Percentiles rank a stretch among this genome's conserved stretches.
Evolutionary conservation across 768 basidiomycete species (phyloP).

Genomic region (Rhizopogon salebrosus): DNA sequence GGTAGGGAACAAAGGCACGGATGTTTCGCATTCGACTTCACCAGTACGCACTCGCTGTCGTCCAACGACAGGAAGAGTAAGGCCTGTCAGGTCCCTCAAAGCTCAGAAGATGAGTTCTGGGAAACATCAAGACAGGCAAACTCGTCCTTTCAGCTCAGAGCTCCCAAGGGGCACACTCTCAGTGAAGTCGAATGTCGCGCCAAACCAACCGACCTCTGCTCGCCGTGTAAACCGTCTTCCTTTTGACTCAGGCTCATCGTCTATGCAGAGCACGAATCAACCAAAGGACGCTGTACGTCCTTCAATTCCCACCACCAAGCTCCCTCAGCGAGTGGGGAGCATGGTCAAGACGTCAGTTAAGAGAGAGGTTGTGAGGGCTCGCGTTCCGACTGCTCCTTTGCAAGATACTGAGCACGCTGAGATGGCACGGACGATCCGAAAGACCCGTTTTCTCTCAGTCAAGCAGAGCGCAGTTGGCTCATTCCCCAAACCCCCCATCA

Average conservation of each 20-base stretch:
- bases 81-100: not conserved
- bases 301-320: conserved; percentile 2
- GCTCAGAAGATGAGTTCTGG: not conserved
- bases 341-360: not conserved
- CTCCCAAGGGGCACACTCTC: not conserved
- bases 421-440: not conserved
- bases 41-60: not conserved
- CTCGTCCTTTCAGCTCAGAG: not conserved
- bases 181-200: not conserved
- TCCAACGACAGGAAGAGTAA: not conserved
- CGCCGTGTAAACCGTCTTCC: not conserved
- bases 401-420: not conserved
- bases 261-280: not conserved
- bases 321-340: not conserved
- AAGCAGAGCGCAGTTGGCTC: not conserved
- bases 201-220: not conserved
- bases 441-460: not conserved
- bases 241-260: not conserved
- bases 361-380: conserved; percentile 25
- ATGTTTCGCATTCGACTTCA: not conserved
- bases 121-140: not conserved
- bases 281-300: not conserved
- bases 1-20: conserved; percentile 2
- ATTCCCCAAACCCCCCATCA: not conserved
- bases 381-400: conserved; percentile 14